phyloP scores from a whole-genome alignment of 2,329 filamentous ascomycete genomes.

The Blastomyces emzantsi region DNA sequence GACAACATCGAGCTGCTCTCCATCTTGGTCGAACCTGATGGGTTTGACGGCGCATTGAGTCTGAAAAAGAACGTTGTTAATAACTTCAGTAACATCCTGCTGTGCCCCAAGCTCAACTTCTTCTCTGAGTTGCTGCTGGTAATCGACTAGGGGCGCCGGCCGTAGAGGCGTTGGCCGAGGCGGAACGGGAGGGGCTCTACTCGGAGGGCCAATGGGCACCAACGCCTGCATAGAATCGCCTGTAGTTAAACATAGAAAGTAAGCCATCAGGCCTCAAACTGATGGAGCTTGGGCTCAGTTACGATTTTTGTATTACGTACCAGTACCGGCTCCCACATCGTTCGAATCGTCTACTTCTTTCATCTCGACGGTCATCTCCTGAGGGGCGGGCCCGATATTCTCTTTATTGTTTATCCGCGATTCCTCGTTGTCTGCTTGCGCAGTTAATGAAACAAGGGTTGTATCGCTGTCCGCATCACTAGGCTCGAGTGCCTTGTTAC shows the following conservation, averaged over 20 bases:
- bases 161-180: slow-evolving; percentile 41
- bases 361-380: slow-evolving; percentile 20
- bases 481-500: slow-evolving; percentile 10
- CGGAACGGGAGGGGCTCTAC: slow-evolving; percentile 50
- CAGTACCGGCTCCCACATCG: slow-evolving; percentile 11
- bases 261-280: not conserved
- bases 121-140: slow-evolving; percentile 34
- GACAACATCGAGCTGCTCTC: slow-evolving; percentile 72
- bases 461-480: slow-evolving; percentile 26
- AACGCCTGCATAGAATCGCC: slow-evolving; percentile 4
- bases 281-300: not conserved
- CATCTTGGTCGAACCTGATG: slow-evolving; percentile 54
- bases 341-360: slow-evolving; percentile 19
- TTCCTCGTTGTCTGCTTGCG: slow-evolving; percentile 10
- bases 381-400: slow-evolving; percentile 25
- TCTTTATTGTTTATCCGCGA: slow-evolving; percentile 32
- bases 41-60: slow-evolving; percentile 80
- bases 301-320: not conserved
- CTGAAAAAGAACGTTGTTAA: slow-evolving; percentile 83
- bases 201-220: slow-evolving; percentile 30
- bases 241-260: not conserved
- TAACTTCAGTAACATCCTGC: slow-evolving; percentile 93
- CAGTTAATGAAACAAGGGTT: slow-evolving; percentile 30
- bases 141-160: slow-evolving; percentile 30
- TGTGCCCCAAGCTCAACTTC: slow-evolving; percentile 58